Evolutionary conservation across 2,329 filamentous ascomycete genomes (phyloP).

Genomic region (Trichophyton mentagrophytes): DNA sequence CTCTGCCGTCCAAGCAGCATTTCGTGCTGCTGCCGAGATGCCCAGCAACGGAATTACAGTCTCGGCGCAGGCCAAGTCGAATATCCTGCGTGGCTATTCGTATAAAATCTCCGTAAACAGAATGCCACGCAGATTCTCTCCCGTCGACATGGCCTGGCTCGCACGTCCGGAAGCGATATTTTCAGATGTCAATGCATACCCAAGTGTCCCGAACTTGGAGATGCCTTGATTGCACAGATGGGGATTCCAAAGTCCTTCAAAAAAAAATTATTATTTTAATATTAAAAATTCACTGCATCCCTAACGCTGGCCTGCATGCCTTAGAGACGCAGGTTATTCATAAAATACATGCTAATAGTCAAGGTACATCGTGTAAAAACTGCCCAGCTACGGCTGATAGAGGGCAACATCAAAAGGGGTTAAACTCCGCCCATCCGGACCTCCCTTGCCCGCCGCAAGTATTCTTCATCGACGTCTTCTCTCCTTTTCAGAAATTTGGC

Average conservation of each 20-base stretch:
- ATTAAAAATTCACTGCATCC: not conserved
- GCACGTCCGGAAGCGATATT: not conserved
- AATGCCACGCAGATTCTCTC: not conserved
- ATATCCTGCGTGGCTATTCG: not conserved
- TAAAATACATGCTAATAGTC: not conserved
- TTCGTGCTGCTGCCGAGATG: not conserved
- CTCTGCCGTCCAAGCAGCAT: too few species aligned
- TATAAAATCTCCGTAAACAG: not conserved
- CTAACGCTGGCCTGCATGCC: not conserved
- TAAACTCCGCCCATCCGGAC: slow-evolving; percentile 26
- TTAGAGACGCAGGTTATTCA: not conserved
- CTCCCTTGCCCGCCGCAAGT: slow-evolving; percentile 11
- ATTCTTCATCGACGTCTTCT: slow-evolving; percentile 28
- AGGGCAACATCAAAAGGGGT: slow-evolving; percentile 4
- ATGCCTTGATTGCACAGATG: not conserved
- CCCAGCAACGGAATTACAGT: not conserved
- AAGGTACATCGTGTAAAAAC: not conserved
- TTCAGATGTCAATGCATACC: not conserved
- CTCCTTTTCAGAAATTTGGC: slow-evolving; percentile 32
- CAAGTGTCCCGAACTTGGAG: not conserved
- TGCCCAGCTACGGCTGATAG: not conserved
- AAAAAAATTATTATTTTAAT: not conserved
- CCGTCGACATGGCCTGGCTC: not conserved
- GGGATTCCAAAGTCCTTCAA: not conserved
- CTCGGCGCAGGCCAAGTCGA: not conserved